Conservation (phyloP, 148 eudicot genomes). For the Nepenthes gracilis region DNA sequence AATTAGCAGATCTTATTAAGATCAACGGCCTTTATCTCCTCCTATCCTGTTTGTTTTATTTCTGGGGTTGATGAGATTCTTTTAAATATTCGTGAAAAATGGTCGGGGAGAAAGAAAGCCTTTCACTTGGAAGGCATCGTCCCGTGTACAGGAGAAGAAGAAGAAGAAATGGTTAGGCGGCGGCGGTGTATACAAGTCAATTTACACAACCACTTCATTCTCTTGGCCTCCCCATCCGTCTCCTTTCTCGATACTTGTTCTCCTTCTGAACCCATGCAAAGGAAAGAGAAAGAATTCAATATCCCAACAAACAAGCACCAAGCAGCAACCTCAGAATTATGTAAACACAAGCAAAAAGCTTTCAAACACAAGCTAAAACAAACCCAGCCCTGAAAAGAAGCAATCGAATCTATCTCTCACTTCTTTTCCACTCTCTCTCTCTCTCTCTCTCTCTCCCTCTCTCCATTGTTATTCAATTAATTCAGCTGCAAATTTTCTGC, state of each 20-base stretch:
- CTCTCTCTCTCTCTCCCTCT: not conserved
- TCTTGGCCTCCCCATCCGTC: not conserved
- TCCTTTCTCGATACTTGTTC: slow-evolving; percentile 4
- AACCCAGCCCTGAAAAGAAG: slow-evolving; percentile 5
- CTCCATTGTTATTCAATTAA: slow-evolving; percentile 20
- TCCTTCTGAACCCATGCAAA: slow-evolving; percentile 33
- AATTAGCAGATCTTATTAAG: not conserved
- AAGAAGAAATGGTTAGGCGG: slow-evolving; percentile 1
- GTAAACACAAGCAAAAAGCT: too few relatives aligned
- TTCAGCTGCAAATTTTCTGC: slow-evolving; percentile 7
- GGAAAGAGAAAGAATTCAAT: not conserved
- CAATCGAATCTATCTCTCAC: not conserved
- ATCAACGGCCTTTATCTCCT: not conserved
- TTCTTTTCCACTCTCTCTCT: not conserved
- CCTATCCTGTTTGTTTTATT: not conserved
- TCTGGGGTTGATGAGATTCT: not conserved
- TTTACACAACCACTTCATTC: not conserved
- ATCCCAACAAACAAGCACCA: not conserved
- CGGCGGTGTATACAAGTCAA: not conserved
- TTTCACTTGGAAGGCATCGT: not conserved
- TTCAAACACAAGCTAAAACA: not conserved
- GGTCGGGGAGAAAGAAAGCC: not conserved
- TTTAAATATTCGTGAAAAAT: too few relatives aligned
- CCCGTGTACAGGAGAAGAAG: slow-evolving; percentile 4
- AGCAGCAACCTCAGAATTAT: too few relatives aligned